These are phyloP conservation scores for Globisporangium solare DNA, from an alignment of 352 stramenopile genomes.

Conservation along the genomic window DNA sequence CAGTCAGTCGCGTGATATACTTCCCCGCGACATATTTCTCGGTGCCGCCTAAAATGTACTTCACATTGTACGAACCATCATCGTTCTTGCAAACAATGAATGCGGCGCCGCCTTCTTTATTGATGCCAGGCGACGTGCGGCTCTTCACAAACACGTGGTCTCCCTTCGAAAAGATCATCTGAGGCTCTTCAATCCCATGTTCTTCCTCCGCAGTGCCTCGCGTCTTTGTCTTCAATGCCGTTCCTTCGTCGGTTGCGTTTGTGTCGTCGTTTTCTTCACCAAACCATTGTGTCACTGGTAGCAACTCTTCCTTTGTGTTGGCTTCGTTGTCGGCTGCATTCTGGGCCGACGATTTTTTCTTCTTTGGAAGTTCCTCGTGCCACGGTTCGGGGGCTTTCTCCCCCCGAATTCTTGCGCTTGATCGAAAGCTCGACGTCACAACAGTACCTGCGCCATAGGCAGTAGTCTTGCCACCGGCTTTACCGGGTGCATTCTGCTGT, in stretches of 20 bases:
- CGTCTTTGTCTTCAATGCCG: not conserved
- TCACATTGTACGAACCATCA: slow-evolving; percentile 75
- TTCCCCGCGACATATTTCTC: slow-evolving; percentile 60
- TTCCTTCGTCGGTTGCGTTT: not conserved
- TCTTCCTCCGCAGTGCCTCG: not conserved
- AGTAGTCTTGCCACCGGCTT: slow-evolving; percentile 12
- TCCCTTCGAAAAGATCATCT: slow-evolving; percentile 41
- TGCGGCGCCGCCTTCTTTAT: slow-evolving; percentile 65
- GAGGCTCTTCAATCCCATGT: not conserved
- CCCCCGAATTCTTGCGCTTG: slow-evolving; percentile 23
- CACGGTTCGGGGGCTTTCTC: slow-evolving; percentile 38
- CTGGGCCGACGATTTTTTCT: not conserved
- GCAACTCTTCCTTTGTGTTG: slow-evolving; percentile 21
- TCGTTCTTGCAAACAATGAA: slow-evolving; percentile 46
- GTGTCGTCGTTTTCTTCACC: slow-evolving; percentile 11
- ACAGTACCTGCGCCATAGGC: not conserved
- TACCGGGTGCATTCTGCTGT: slow-evolving; percentile 7
- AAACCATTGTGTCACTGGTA: slow-evolving; percentile 37
- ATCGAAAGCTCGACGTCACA: not conserved
- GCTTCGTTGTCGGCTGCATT: slow-evolving; percentile 11
- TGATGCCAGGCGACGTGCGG: slow-evolving; percentile 73
- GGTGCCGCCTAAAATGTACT: slow-evolving; percentile 76
- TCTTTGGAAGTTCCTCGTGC: slow-evolving; percentile 17
- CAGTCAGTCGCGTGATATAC: slow-evolving; percentile 65
- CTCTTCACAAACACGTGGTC: slow-evolving; percentile 72